Evolutionary conservation across 495 filamentous ascomycete genomes (phyloP), one percentile per base, ranked within the genome.

Genomic region (Evansstolkia leycettana): DNA sequence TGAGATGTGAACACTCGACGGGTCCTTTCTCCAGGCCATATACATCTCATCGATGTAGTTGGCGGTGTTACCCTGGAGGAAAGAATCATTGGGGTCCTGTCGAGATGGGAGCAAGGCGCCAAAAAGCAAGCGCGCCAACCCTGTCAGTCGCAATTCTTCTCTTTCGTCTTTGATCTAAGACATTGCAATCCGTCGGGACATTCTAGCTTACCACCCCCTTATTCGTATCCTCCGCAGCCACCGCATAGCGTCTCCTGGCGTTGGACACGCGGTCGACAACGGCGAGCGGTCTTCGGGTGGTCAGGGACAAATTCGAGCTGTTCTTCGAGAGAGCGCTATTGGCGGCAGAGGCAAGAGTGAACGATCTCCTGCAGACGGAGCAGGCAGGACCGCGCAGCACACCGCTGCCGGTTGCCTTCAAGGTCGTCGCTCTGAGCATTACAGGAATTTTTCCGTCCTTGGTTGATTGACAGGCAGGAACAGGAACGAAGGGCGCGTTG

Each of bases 31-130:
- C 90, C 90, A 98, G 47, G 83, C 75, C 61, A 98, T 60, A 62
- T 98, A 98, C 90, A 98, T 98, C 72, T 94, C 90, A 60, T 98
- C 90, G 58, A 98, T 80, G 62, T 98, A 98, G 66, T 94, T 95
- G 57, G 90, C 90, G 38, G 88, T 82, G 67, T 80, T 94, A 28
- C 90, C 90, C 40, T 82, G 78, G 33, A 96, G 73, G 71, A 95
- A 98, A 60, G 78, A 90, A 66, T 98, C 90, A 50, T 80, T 89
- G 35, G 92, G 73, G 51, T 92, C 82, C 75, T 82, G 59, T 35
- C 30, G 32, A n/a, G n/a, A 17, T 20, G 16, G 19, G 7, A 14
- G 24, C 31, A 40, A 45, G 34, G 31, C 40, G 28, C 45, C 36
- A 23, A 38, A 30, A 30, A 26, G 24, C 30, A 36, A 15, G 18